Conservation (phyloP, 179 eudicot species). For the Heliamphora pulchella region DNA sequence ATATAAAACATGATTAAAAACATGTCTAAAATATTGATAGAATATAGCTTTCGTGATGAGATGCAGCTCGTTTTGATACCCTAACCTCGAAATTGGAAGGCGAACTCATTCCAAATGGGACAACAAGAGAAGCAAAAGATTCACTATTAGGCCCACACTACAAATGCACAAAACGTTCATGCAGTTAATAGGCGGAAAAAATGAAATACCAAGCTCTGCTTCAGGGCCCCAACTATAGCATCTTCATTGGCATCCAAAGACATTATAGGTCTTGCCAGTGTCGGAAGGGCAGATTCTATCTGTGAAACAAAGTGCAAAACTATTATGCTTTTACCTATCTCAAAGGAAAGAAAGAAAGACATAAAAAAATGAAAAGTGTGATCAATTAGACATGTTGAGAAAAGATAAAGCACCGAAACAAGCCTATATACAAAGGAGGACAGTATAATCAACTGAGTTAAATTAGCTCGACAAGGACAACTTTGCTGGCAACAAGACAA, state of each 20-base stretch:
- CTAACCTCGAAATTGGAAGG: no score
- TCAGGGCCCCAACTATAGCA: slow-evolving; percentile 85
- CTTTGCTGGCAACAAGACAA: neutral
- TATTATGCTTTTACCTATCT: neutral
- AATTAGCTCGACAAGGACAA: neutral
- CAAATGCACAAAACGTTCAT: neutral
- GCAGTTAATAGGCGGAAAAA: neutral
- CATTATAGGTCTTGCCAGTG: slow-evolving; percentile 87
- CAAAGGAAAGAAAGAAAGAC: neutral
- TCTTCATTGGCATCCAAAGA: slow-evolving; percentile 97
- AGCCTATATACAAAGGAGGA: neutral
- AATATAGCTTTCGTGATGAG: no score
- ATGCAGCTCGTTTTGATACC: no score
- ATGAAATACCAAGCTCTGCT: slow-evolving; percentile 80
- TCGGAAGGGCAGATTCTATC: slow-evolving; percentile 93
- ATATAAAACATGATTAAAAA: no score
- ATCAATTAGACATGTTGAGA: neutral
- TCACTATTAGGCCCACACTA: neutral
- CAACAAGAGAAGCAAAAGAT: neutral
- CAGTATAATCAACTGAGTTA: neutral
- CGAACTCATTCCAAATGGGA: no score
- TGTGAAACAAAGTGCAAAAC: slow-evolving; percentile 21
- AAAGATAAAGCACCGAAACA: neutral
- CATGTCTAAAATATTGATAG: no score
- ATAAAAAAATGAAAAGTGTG: neutral